Conservation (phyloP, 2,329 filamentous ascomycete genomes). For the Rutstroemia sp. region DNA sequence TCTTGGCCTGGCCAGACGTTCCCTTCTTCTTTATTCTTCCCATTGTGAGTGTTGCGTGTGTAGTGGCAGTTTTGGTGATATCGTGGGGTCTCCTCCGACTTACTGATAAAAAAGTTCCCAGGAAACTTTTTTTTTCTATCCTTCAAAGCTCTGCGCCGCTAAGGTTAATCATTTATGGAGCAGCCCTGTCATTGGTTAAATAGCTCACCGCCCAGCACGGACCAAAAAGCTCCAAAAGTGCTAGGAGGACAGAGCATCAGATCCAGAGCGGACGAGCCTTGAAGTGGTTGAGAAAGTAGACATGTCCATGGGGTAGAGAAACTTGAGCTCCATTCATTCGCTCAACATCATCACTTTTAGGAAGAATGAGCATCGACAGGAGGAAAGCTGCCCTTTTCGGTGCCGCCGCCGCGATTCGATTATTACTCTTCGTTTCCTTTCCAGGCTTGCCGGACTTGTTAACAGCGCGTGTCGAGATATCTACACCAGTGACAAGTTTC, state of each 20-base stretch:
- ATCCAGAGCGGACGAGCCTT: background rate
- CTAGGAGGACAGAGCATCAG: background rate
- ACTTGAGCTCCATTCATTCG: slow-evolving; percentile 17
- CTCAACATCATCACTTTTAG: slow-evolving; percentile 2
- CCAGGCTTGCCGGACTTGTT: slow-evolving; percentile 78
- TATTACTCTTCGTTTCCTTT: slow-evolving; percentile 74
- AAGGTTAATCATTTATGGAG: background rate
- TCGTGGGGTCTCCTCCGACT: slow-evolving; percentile 6
- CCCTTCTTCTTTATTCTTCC: slow-evolving; percentile 84
- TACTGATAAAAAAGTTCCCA: slow-evolving; percentile 8
- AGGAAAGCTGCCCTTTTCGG: slow-evolving; percentile 63
- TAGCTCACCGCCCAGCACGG: slow-evolving; percentile 11
- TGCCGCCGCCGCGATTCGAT: slow-evolving; percentile 68
- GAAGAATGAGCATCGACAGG: slow-evolving; percentile 45
- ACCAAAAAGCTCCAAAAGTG: background rate
- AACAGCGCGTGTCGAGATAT: slow-evolving; percentile 89
- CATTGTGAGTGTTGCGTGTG: slow-evolving; percentile 40
- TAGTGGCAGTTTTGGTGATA: background rate
- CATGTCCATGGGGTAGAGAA: background rate
- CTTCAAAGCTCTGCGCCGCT: slow-evolving; percentile 1
- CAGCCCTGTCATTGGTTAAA: slow-evolving; percentile 6
- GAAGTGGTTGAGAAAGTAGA: background rate
- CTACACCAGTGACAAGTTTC: slow-evolving; percentile 95
- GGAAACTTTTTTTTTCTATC: slow-evolving; percentile 9
- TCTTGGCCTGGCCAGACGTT: slow-evolving; percentile 83